Base-by-base conservation (phyloP, 2,329 filamentous ascomycete genomes). In the Colletotrichum navitas region DNA sequence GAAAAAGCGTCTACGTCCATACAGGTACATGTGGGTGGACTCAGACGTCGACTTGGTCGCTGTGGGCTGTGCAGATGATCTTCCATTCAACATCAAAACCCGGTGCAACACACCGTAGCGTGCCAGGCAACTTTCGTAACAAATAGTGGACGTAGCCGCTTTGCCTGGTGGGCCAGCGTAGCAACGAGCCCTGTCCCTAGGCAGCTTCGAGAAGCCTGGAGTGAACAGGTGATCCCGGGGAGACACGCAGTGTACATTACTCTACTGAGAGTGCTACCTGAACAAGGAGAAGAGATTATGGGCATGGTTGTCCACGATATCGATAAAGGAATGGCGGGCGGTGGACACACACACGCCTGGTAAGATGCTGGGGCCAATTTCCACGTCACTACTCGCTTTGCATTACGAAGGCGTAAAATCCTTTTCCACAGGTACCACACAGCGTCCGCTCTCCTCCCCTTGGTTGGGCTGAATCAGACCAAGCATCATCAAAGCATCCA, bases 121-220 rank as follows among this genome's bases (percentile, higher is more conserved):
- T 58, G 43, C 60, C 52, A 51, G 61, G 41, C 61, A 26, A 41
- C 26, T 34, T 68, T 49, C 32, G 39, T 41, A 63, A 47, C 43
- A 55, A 24, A 3, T 14, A 45, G 34, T 36, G 41, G 26, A 16
- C 16, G 43, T 45, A 32, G 41, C 51, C 41, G 24, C 34, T 43
- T 45, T 45, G 11, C 12, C 16, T 14, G 7, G 34, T 41, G 65
- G 65, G 45, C 63, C 68, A 43, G 49, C 49, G 39, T 32, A 24
- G n/a, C 36, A 59, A 26, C 65, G 8, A 63, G 32, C 47, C 65
- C 59, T 72, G 69, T 60, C 63, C 47, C 54, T 41, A 52, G 55
- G 26, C 68, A 43, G 52, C 65, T 72, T 71, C 69, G 47, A 64
- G 69, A 72, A 72, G 69, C 59, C 64, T 45, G 60, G n/a, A 29